These are phyloP conservation scores for Lentinula sp. DNA, from an alignment of 768 basidiomycete genomes.

Conservation along the genomic window DNA sequence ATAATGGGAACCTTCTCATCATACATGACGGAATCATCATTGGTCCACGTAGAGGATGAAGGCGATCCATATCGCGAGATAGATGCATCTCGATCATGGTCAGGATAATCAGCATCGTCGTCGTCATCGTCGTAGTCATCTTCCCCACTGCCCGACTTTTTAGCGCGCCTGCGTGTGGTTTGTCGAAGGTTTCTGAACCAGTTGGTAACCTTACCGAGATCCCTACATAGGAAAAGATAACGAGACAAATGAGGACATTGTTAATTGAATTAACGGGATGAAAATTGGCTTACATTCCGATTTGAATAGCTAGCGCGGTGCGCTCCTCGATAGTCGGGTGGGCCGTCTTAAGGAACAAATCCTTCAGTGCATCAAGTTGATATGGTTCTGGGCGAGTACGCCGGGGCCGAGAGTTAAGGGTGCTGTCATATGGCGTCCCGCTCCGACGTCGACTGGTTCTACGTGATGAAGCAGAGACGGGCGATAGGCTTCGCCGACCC, in stretches of 20 bases:
- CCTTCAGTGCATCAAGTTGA: conserved; percentile 72
- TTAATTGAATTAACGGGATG: conserved; percentile 5
- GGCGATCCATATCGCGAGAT: conserved; percentile 51
- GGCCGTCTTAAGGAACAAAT: conserved; percentile 58
- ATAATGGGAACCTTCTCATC: conserved; percentile 34
- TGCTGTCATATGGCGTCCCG: conserved; percentile 39
- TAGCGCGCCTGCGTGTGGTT: conserved; percentile 68
- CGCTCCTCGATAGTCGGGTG: conserved; percentile 81
- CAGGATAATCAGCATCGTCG: conserved; percentile 2
- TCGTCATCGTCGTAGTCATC: conserved; percentile 40
- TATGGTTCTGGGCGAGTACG: conserved; percentile 75
- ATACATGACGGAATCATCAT: conserved; percentile 46
- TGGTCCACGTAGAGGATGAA: conserved; percentile 40
- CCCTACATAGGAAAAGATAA: conserved; percentile 35
- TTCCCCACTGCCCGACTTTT: conserved; percentile 35
- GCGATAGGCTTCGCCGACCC: conserved; percentile 4
- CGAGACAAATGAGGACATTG: conserved; percentile 11
- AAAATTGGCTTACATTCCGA: conserved; percentile 57
- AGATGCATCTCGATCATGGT: conserved; percentile 9
- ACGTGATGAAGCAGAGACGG: conserved; percentile 26
- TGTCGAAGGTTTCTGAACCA: conserved; percentile 86
- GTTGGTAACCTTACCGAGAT: conserved; percentile 80
- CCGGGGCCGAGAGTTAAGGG: conserved; percentile 44
- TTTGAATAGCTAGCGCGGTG: conserved; percentile 62
- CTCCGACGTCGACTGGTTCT: conserved; percentile 30